These are phyloP conservation scores for Geranium incanum DNA, from an alignment of 441 rosid genomes.

Conservation along the genomic window DNA sequence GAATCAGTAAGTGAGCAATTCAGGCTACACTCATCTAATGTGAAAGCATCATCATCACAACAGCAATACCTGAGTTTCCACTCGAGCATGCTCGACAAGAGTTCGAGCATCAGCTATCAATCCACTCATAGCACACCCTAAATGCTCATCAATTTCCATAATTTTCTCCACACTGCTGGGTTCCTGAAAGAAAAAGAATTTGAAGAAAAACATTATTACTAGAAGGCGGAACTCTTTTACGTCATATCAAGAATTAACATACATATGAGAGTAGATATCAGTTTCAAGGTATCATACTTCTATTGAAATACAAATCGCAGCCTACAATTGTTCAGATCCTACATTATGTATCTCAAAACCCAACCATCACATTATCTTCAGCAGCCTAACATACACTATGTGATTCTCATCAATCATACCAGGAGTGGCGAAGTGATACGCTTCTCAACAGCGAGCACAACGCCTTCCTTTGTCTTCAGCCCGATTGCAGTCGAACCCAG, in stretches of 20 bases:
- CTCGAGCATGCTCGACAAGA: conserved; percentile 96
- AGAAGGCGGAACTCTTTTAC: no score
- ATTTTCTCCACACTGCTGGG: conserved; percentile 95
- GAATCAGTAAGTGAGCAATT: no score
- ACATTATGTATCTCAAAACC: no score
- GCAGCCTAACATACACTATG: no score
- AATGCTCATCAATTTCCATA: conserved; percentile 93
- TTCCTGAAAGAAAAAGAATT: conserved; percentile 43
- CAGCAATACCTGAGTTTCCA: conserved; percentile 74
- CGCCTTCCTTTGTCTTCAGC: conserved; percentile 88
- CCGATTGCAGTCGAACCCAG: conserved; percentile 98
- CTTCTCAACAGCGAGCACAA: conserved; percentile 97
- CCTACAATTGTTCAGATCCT: no score
- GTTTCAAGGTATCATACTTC: no score
- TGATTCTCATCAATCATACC: conserved; percentile 30
- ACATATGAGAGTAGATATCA: background rate
- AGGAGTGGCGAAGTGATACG: conserved; percentile 87
- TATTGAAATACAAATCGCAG: no score
- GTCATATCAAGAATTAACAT: background rate
- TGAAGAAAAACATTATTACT: background rate
- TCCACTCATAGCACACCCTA: conserved; percentile 99
- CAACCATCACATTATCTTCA: no score
- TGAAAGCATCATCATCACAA: no score
- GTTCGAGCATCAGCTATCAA: conserved; percentile 95
- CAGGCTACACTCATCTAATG: no score